Base-by-base conservation (phyloP, 2,329 filamentous ascomycete species). In the Aspergillus sp. region DNA sequence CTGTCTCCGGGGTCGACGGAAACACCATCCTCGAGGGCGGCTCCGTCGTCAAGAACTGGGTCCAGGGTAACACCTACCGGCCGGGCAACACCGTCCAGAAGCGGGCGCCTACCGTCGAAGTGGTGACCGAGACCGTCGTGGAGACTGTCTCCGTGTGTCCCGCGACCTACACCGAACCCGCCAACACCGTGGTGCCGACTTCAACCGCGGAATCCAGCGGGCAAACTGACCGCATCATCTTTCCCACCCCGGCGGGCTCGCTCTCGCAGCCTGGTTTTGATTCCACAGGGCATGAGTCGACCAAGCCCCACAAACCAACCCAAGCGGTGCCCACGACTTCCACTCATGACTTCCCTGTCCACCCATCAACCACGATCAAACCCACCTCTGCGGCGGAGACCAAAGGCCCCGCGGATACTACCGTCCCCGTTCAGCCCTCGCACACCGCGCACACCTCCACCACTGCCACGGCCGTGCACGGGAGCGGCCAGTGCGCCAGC, bases 51-150 rank as follows among this genome's bases (percentile, higher is more conserved):
- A 70, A 76, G 2, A 86, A 85, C 4, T 99, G 88, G 82, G 80
- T 85, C 19, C 91, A 97, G 71, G 94, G 94, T 46, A 87, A 88
- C 57, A 78, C 84, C 43, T 93, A 96, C 72, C 78, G 68, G 6
- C 68, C 71, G 1, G 54, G 58, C 1, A 58, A 54, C 5, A 48
- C 56, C 5, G 36, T 57, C 17, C 57, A 53, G 47, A 70, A 70
- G 62, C 66, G 67, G 17, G 62, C 61, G 45, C 13, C 55, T 3
- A 49, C 59, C 20, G 58, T 61, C 4, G 58, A 66, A 11, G 52
- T 64, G 4, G 47, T 66, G 9, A 59, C 55, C 3, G 32, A 68
- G 45, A 69, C 66, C 3, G 63, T 71, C 10, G 52, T 64, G 1
- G 51, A 67, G 29, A 68, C 65, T 10, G 54, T 68, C 1, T 45